Percentiles rank a stretch among this genome's conserved stretches.
These are phyloP conservation scores for Auricularia sp. DNA, from an alignment of 768 basidiomycete genomes.

Conservation along the genomic window DNA sequence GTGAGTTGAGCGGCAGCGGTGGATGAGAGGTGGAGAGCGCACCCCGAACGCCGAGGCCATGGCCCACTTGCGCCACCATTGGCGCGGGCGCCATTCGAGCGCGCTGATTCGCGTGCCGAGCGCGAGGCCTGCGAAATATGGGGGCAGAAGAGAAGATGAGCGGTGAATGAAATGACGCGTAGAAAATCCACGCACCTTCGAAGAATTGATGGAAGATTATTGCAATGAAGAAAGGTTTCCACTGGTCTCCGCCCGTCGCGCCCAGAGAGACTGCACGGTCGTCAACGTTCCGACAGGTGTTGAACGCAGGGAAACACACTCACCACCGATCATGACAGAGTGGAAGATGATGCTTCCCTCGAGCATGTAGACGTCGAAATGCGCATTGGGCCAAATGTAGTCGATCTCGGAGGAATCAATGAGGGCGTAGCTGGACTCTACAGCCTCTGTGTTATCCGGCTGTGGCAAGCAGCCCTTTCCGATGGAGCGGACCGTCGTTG, in stretches of 20 bases:
- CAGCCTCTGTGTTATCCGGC: neutral
- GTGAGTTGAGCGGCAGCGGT: no score
- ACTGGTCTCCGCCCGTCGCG: neutral
- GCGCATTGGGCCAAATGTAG: neutral
- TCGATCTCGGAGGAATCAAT: neutral
- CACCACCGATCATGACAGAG: neutral
- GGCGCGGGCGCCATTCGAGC: conserved; percentile 13
- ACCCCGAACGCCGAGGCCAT: conserved; percentile 44
- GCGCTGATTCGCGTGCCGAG: neutral
- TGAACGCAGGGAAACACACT: neutral
- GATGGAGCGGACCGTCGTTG: no score
- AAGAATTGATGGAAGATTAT: neutral
- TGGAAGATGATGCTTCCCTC: neutral
- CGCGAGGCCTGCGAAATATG: neutral
- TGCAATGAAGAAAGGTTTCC: neutral
- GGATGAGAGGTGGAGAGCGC: conserved; percentile 61
- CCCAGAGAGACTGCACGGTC: neutral
- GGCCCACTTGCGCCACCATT: conserved; percentile 76
- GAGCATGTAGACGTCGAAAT: neutral
- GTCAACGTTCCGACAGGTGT: neutral
- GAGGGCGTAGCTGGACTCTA: neutral
- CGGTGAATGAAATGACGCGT: no score
- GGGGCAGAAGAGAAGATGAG: no score
- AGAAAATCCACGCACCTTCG: no score
- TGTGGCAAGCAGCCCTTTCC: neutral